A percentile compares a stretch with the other conserved stretches of the same genome.
Conservation (phyloP, 306 rosid species). For the cucumber (Cucumis sativus) region Cucumber_9930_V3 NC_026661.2:18484001-18484500, state of each 20-base stretch:
- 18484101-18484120: constrained; percentile 63
- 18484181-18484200: constrained; percentile 17
- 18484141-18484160: constrained; percentile 87
- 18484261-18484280: no score
- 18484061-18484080: not conserved
- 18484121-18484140: constrained; percentile 62
- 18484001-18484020: not conserved
- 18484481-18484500: no score
- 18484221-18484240: not conserved
- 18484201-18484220: not conserved
- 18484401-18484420: no score
- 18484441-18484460: no score
- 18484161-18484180: constrained; percentile 58
- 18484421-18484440: no score
- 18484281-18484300: no score
- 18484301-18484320: no score
- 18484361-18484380: no score
- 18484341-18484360: no score
- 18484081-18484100: constrained; percentile 72
- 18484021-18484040: not conserved
- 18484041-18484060: not conserved
- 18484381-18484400: no score
- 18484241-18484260: not conserved
- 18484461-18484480: no score
- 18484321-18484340: no score